phyloP scores from a whole-genome alignment of 179 eudicot species.

The Beta lomatogona region DNA sequence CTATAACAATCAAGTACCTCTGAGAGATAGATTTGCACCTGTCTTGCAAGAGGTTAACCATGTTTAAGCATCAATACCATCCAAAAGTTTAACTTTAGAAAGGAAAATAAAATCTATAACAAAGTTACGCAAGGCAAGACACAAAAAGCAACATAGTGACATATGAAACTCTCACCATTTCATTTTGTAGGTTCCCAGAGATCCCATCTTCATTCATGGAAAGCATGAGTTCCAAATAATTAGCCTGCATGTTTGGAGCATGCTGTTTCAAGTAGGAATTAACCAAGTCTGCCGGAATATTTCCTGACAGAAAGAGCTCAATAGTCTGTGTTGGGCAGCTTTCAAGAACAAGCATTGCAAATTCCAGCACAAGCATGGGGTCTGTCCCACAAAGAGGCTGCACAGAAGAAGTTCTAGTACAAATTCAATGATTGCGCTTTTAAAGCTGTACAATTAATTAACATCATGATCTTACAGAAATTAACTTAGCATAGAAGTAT shows the following conservation, averaged over 20 bases:
- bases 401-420: conserved; percentile 35
- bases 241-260: conserved; percentile 97
- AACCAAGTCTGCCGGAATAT: conserved; percentile 90
- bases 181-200: conserved; percentile 92
- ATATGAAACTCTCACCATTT: conserved; percentile 63
- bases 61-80: conserved; percentile 7
- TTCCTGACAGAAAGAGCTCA: conserved; percentile 93
- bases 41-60: conserved; percentile 12
- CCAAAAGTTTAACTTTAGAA: background rate
- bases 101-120: background rate
- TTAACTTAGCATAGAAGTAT: conserved; percentile 20
- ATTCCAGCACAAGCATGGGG: conserved; percentile 95
- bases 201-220: conserved; percentile 85
- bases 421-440: conserved; percentile 19
- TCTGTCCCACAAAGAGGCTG: conserved; percentile 97
- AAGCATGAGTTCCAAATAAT: conserved; percentile 90
- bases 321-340: conserved; percentile 88
- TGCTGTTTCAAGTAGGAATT: conserved; percentile 94
- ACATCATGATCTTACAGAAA: background rate
- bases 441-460: conserved; percentile 9
- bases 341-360: conserved; percentile 88
- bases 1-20: conserved; percentile 96
- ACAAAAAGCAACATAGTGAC: background rate
- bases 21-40: conserved; percentile 96
- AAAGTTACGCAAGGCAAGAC: background rate